Evolutionary conservation across 768 basidiomycete species (phyloP).

Genomic region (Termitomyces sp.): DNA sequence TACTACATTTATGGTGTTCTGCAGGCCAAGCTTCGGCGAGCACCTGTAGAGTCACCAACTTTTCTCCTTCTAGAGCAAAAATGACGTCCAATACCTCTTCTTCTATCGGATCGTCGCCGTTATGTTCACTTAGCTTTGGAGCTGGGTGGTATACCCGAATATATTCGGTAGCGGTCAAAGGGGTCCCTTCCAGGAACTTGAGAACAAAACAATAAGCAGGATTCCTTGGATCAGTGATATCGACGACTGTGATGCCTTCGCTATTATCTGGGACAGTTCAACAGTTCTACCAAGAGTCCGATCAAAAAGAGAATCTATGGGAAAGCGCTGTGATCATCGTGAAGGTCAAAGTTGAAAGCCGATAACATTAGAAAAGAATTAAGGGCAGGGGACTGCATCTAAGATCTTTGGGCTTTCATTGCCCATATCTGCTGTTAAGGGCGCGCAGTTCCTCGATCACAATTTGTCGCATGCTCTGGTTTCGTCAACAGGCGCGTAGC

Average conservation of each 20-base stretch:
- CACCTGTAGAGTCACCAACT: conserved; percentile 13
- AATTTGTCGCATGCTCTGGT: conserved; percentile 28
- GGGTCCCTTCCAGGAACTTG: too few relatives aligned
- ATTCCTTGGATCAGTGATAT: conserved; percentile 23
- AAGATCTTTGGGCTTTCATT: conserved; percentile 5
- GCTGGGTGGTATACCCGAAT: neutral
- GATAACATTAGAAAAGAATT: conserved; percentile 23
- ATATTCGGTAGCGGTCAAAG: neutral
- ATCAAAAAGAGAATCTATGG: too few relatives aligned
- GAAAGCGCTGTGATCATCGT: conserved; percentile 3
- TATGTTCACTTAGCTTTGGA: too few relatives aligned
- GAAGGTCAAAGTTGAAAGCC: conserved; percentile 18
- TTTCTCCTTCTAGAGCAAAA: conserved; percentile 10
- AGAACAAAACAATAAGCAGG: conserved; percentile 23
- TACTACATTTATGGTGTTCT: conserved; percentile 12
- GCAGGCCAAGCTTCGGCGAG: conserved; percentile 20
- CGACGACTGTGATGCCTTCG: conserved; percentile 29
- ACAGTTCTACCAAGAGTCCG: too few relatives aligned
- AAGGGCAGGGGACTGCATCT: conserved; percentile 25
- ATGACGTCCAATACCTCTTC: neutral
- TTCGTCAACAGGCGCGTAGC: conserved; percentile 26
- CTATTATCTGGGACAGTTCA: conserved; percentile 23
- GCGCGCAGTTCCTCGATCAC: conserved; percentile 27
- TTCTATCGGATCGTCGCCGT: too few relatives aligned
- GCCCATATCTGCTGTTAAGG: conserved; percentile 25